A percentile compares a stretch with the other conserved stretches of the same genome.
These are phyloP conservation scores for Colletotrichum acutatum DNA, from an alignment of 2,329 filamentous ascomycete species.

Conservation along the genomic window DNA sequence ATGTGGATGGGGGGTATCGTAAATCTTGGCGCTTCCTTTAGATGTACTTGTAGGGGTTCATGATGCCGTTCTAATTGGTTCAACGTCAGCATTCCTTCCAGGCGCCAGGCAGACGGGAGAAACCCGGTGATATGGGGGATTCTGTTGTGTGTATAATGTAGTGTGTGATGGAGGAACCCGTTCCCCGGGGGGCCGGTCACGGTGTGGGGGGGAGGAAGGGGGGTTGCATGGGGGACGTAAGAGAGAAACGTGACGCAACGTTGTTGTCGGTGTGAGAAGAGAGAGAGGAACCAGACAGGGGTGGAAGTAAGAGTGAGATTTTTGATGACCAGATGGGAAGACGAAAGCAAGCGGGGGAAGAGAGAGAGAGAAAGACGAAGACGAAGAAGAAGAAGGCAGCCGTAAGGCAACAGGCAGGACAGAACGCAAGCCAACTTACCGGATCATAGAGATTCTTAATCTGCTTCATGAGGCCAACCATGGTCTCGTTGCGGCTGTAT, in stretches of 20 bases:
- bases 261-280: background rate
- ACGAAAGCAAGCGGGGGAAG: background rate
- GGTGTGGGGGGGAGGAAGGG: background rate
- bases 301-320: background rate
- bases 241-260: background rate
- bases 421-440: conserved; percentile 63
- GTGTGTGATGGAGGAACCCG: too few relatives aligned
- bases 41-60: conserved; percentile 99
- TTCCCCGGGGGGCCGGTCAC: background rate
- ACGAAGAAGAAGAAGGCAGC: conserved; percentile 2
- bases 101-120: conserved; percentile 24
- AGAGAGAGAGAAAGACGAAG: conserved; percentile 10
- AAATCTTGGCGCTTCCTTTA: conserved; percentile 45
- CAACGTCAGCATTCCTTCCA: conserved; percentile 33
- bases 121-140: conserved; percentile 2
- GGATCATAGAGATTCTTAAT: conserved; percentile 95
- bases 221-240: background rate
- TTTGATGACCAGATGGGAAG: conserved; percentile 25
- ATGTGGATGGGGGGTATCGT: conserved; percentile 1
- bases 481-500: conserved; percentile 89
- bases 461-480: conserved; percentile 92
- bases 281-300: background rate
- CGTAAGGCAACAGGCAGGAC: background rate
- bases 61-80: conserved; percentile 83
- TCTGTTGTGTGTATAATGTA: too few relatives aligned